A percentile compares a stretch with the other conserved stretches of the same genome.
Evolutionary conservation across 2,329 filamentous ascomycete species (phyloP).

Genomic region (Tolypocladium ovalisporum): DNA sequence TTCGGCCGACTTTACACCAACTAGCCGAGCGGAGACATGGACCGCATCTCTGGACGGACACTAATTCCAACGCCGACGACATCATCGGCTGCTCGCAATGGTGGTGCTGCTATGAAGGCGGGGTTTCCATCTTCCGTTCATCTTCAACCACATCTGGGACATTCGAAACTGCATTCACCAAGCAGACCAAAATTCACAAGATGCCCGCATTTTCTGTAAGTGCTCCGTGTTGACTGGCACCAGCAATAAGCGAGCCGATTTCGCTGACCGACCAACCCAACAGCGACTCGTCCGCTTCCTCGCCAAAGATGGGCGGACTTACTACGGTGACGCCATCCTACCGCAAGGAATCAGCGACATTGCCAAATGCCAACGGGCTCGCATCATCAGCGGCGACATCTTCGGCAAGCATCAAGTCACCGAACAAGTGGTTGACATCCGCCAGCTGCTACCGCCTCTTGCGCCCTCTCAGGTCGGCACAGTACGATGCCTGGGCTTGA

Average conservation of each 20-base stretch:
- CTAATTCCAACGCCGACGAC: background rate
- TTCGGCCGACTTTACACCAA: background rate
- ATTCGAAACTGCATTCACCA: constrained; percentile 17
- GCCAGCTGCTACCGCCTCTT: constrained; percentile 51
- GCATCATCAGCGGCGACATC: constrained; percentile 53
- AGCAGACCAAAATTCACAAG: constrained; percentile 6
- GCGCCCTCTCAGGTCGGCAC: constrained; percentile 52
- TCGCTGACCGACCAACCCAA: background rate
- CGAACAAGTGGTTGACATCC: constrained; percentile 45
- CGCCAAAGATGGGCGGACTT: constrained; percentile 55
- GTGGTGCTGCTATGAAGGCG: background rate
- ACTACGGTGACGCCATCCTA: constrained; percentile 67
- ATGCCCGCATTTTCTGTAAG: constrained; percentile 38
- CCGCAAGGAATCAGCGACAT: constrained; percentile 49
- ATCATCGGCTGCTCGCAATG: background rate
- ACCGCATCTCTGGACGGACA: background rate
- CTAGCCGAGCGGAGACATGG: background rate
- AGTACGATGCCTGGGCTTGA: constrained; percentile 59
- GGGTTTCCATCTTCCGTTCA: background rate
- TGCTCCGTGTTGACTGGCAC: background rate
- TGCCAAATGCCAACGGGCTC: constrained; percentile 47
- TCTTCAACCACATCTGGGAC: constrained; percentile 7
- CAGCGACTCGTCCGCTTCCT: constrained; percentile 66
- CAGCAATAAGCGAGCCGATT: background rate
- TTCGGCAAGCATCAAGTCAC: constrained; percentile 56